Base-by-base conservation (phyloP, 352 stramenopile species). In the Globisporangium camurandrum region DNA sequence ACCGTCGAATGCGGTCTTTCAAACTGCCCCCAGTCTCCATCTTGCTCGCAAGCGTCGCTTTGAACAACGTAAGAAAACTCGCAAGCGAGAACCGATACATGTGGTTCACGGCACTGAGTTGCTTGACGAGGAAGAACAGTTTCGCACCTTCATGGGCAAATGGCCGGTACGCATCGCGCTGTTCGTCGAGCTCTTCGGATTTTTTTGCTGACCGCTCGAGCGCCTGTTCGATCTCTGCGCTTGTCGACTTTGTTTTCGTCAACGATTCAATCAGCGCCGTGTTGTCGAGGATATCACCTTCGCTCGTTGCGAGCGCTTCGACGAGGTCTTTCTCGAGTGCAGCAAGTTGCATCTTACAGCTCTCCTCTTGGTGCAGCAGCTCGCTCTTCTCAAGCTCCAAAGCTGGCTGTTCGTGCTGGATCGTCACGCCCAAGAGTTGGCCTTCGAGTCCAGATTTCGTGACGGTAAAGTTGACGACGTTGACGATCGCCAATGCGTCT, bases 261-360 rank as follows among this genome's bases (percentile, higher is more conserved):
- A 98, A 72, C n/a, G 83, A 92, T 48, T 98, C 86, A 20, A 98
- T 95, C 1, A 98, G 65, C 16, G 86, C 73, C 9, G 85, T 89
- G 63, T 98, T 98, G 30, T 98, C 91, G 3, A 98, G 55, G 22
- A 98, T 89, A 51, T 98, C 89, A n/a, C 94, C 95, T 53, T 98
- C 90, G 2, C 91, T 95, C 3, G 84, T 96, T 4, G 93, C 92
- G 30, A 98, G 71, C 1, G 82, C 80, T 46, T 98, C 77, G 0
- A 98, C 75, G 12, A 98, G 72, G 20, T 97, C 71, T 42, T 97
- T 96, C 62, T 98, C 95, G 4, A 98, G 71, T 6, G 74, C 69
- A 27, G 90, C 86, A 0, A 98, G 67, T 45, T 98, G 88, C 26
- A 97, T 71, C 61, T 98, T 98, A 61, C 91, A 97, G n/a, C 94